Conservation (phyloP, 306 rosid genomes). For the Lupinus albus region DNA sequence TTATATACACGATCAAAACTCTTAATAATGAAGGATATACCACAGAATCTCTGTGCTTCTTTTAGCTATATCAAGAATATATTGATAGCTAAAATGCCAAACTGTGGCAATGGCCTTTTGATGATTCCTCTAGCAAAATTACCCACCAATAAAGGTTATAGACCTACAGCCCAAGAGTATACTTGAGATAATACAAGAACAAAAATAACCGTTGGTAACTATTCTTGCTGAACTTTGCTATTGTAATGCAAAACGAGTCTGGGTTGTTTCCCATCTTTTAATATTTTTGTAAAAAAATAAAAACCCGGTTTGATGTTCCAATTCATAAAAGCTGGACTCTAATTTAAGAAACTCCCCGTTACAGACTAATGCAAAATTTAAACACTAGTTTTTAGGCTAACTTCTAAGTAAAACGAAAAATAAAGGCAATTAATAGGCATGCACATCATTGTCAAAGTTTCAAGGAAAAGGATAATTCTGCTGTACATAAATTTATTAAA, state of each 20-base stretch:
- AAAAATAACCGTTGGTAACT: constrained; percentile 5
- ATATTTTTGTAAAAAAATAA: too few species aligned
- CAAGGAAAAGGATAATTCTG: constrained; percentile 23
- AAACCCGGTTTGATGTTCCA: too few species aligned
- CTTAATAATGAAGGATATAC: constrained; percentile 19
- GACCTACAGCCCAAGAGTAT: constrained; percentile 11
- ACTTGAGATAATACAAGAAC: constrained; percentile 7
- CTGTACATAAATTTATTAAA: constrained; percentile 19
- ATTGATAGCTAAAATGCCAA: constrained; percentile 2
- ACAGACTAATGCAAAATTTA: neutral
- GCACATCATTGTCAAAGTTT: neutral
- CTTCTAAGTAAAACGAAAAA: too few species aligned
- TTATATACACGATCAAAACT: constrained; percentile 31
- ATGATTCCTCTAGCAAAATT: constrained; percentile 14
- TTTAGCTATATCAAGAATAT: constrained; percentile 20
- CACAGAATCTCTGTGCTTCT: constrained; percentile 22
- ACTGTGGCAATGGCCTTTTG: constrained; percentile 21
- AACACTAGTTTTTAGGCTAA: neutral
- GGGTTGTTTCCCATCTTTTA: too few species aligned
- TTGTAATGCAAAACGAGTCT: too few species aligned
- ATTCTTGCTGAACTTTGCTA: too few species aligned
- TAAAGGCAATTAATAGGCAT: neutral
- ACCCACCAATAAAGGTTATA: neutral
- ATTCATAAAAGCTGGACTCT: neutral
- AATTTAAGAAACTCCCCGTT: neutral